Evolutionary conservation across 2,329 filamentous ascomycete species (phyloP).

Genomic region (Massarina eburnea): DNA sequence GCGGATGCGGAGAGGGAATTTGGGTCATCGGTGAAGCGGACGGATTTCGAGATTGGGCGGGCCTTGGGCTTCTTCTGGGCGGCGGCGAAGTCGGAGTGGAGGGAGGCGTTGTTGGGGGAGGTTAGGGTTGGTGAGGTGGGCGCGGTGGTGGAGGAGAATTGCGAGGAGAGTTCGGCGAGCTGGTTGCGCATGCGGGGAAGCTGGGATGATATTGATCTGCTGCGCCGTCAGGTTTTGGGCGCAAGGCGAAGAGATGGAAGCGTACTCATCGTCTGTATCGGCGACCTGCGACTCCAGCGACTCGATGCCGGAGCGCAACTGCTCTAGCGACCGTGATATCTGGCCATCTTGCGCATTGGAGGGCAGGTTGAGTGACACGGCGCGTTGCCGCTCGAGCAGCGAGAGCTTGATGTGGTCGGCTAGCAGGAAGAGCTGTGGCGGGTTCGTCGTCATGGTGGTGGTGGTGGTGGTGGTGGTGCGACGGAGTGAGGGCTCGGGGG

Average conservation of each 20-base stretch:
- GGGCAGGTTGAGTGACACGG: slow-evolving; percentile 76
- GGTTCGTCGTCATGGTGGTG: slow-evolving; percentile 50
- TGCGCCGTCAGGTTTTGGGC: not conserved
- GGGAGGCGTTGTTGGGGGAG: slow-evolving; percentile 48
- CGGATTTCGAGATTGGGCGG: slow-evolving; percentile 63
- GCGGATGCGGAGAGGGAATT: slow-evolving; percentile 37
- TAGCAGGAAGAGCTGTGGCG: slow-evolving; percentile 81
- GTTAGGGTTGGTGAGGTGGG: slow-evolving; percentile 42
- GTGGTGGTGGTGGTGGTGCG: slow-evolving; percentile 35
- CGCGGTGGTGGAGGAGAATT: slow-evolving; percentile 66
- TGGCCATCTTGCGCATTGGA: slow-evolving; percentile 82
- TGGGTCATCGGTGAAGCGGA: slow-evolving; percentile 73
- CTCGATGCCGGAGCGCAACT: slow-evolving; percentile 78
- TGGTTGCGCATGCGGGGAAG: slow-evolving; percentile 71
- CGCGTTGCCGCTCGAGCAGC: slow-evolving; percentile 85
- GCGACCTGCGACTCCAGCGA: slow-evolving; percentile 66
- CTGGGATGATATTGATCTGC: slow-evolving; percentile 52
- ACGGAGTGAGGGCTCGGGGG: slow-evolving; percentile 6
- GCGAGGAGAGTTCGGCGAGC: slow-evolving; percentile 72
- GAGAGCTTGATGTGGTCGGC: slow-evolving; percentile 97
- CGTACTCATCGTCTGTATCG: slow-evolving; percentile 58
- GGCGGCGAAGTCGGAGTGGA: slow-evolving; percentile 40
- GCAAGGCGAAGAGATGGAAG: too few species aligned
- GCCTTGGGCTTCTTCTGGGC: slow-evolving; percentile 39
- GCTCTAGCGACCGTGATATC: slow-evolving; percentile 84